Conservation (phyloP, 202 grass and related monocot species). For the Alloteropsis angusta region DNA sequence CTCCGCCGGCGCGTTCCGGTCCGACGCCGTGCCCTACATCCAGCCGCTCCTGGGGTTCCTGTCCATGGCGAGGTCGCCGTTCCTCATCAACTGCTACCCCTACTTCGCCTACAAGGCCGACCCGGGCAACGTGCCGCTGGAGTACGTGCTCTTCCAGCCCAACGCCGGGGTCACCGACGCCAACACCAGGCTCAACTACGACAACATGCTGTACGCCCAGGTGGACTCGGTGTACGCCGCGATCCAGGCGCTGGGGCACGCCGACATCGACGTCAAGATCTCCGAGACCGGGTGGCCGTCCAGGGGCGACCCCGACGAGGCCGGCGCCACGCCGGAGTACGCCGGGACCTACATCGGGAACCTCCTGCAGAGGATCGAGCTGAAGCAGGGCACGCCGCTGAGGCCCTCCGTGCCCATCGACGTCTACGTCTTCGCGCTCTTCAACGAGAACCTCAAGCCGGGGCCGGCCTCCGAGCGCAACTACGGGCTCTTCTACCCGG, state of each 20-base stretch:
- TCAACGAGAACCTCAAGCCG: slow-evolving; percentile 83
- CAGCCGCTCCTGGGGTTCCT: slow-evolving; percentile 68
- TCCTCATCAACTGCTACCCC: slow-evolving; percentile 88
- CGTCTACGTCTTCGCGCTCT: slow-evolving; percentile 79
- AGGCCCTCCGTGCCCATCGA: slow-evolving; percentile 53
- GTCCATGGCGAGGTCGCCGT: slow-evolving; percentile 51
- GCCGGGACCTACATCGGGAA: slow-evolving; percentile 78
- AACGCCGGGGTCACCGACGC: slow-evolving; percentile 56
- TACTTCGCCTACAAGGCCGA: slow-evolving; percentile 84
- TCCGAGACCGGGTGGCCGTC: slow-evolving; percentile 99
- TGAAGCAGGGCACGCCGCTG: slow-evolving; percentile 74
- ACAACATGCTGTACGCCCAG: slow-evolving; percentile 93
- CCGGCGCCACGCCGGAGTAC: slow-evolving; percentile 63
- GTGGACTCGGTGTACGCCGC: slow-evolving; percentile 75
- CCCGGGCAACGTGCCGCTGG: slow-evolving; percentile 45
- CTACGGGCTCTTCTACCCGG: slow-evolving; percentile 84
- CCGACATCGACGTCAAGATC: slow-evolving; percentile 67
- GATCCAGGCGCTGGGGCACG: slow-evolving; percentile 48
- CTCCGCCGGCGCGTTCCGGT: slow-evolving; percentile 58
- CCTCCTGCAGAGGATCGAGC: slow-evolving; percentile 59
- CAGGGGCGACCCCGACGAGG: slow-evolving; percentile 64
- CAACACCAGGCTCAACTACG: slow-evolving; percentile 70
- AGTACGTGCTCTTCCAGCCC: slow-evolving; percentile 80
- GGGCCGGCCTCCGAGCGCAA: slow-evolving; percentile 83
- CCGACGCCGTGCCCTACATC: slow-evolving; percentile 51